Base-by-base conservation (phyloP, 78 protist species). In the Planoprotostelium fungivorum region DNA sequence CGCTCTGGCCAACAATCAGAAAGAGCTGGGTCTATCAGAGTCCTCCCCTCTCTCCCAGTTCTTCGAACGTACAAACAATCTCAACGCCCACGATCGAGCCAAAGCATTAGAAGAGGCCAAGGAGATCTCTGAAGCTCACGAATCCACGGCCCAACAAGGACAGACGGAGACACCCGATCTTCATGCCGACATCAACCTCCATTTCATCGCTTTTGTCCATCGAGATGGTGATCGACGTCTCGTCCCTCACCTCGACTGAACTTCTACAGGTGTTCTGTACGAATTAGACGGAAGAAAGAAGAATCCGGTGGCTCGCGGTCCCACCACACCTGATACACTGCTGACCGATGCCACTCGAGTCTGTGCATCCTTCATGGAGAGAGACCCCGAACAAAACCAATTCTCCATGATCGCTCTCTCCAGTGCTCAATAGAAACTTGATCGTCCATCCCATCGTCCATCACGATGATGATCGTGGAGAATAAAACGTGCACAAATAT, bases 231-330 rank as follows among this genome's bases (percentile, higher is more conserved):
- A 9, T 87, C 29, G 86, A n/a, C 35, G 23, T 88, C 29, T 36
- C 29, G 25, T 63, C 83, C 63, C 36, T 37, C 63, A 37, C 35
- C 16, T 88, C 84, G 83, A 38, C 73, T 25, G 87, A 1, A 88
- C 84, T 39, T 88, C 16, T 84, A 51, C 73, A 51, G 97, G 96
- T 34, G 83, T 84, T 38, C 86, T 94, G 51, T 94, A 92, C 84
- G 97, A 96, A 38, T 63, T 94, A 1, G 98, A 97, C 86, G 98
- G 98, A 1, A 85, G 97, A 83, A 97, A 94, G 63, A 90, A 91
- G 84, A 90, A 88, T 87, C 96, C 97, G 36, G 89, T 97, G 93
- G 88, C 93, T 91, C 98, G 94, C 63, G 94, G 96, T 1, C 28
- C 86, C 28, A 89, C 95, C 38, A 34, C 93, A 0, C 51, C 36